Percentiles rank a stretch among this genome's conserved stretches.
phyloP scores from a whole-genome alignment of 2,329 filamentous ascomycete genomes.

The Arachnomyces sp. region DNA sequence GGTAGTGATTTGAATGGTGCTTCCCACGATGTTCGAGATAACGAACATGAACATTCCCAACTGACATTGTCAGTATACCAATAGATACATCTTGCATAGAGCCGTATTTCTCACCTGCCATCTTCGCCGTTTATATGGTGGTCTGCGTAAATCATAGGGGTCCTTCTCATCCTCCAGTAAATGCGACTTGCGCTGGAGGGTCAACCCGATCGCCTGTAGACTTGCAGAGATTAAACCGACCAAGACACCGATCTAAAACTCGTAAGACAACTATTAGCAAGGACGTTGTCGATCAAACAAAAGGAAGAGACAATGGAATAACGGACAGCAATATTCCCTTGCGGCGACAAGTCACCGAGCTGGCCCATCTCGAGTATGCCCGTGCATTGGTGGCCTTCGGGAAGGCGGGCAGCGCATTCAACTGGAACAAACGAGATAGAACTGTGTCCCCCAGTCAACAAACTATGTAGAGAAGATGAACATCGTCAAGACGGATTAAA shows the following conservation, averaged over 20 bases:
- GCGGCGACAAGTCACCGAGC: conserved; percentile 68
- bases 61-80: conserved; percentile 23
- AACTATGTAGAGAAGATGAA: not conserved
- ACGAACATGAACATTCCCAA: conserved; percentile 96
- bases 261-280: conserved; percentile 13
- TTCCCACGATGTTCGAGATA: conserved; percentile 85
- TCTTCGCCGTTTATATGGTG: conserved; percentile 79
- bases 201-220: conserved; percentile 89
- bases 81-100: conserved; percentile 1
- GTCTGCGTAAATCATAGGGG: conserved; percentile 66
- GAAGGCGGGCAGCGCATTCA: conserved; percentile 20
- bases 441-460: not conserved
- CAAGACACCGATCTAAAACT: conserved; percentile 71
- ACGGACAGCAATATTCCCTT: conserved; percentile 68
- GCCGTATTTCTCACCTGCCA: conserved; percentile 63
- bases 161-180: conserved; percentile 94
- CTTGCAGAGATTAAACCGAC: conserved; percentile 91
- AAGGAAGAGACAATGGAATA: conserved; percentile 12
- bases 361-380: conserved; percentile 53
- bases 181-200: conserved; percentile 94
- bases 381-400: conserved; percentile 25
- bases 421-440: conserved; percentile 3
- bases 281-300: not conserved
- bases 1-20: conserved; percentile 95
- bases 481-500: not conserved